Percentiles rank a stretch among this genome's conserved stretches.
These are phyloP conservation scores for Aspergillus conjunctus DNA, from an alignment of 495 filamentous ascomycete species.

Conservation along the genomic window DNA sequence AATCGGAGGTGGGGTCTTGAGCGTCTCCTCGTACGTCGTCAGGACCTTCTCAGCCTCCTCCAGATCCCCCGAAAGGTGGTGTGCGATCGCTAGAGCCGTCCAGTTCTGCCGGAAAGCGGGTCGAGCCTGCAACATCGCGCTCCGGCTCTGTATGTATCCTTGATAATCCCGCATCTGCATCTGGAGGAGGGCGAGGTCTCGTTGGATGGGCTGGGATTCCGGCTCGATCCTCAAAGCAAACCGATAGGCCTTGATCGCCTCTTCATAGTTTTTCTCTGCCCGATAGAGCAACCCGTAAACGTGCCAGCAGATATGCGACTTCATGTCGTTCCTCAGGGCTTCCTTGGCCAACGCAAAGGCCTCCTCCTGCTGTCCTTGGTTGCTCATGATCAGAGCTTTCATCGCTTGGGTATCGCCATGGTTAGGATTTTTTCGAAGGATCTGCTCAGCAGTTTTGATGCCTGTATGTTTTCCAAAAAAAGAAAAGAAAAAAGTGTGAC, in stretches of 20 bases:
- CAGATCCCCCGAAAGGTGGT: slow-evolving; percentile 85
- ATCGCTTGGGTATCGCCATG: slow-evolving; percentile 99
- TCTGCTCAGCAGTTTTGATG: slow-evolving; percentile 90
- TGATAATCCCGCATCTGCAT: slow-evolving; percentile 95
- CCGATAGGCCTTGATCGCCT: slow-evolving; percentile 98
- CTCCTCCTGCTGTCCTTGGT: slow-evolving; percentile 85
- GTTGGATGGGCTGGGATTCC: slow-evolving; percentile 88
- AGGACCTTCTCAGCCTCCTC: slow-evolving; percentile 86
- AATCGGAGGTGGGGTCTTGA: slow-evolving; percentile 73
- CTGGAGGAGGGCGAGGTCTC: slow-evolving; percentile 90
- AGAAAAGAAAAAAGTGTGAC: slow-evolving; percentile 25
- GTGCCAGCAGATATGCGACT: slow-evolving; percentile 99
- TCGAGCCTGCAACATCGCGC: slow-evolving; percentile 77
- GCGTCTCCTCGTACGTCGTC: slow-evolving; percentile 86
- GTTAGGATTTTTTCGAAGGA: slow-evolving; percentile 88
- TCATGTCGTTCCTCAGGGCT: slow-evolving; percentile 92
- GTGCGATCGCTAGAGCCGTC: slow-evolving; percentile 91
- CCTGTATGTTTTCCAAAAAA: slow-evolving; percentile 47
- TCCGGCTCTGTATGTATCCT: slow-evolving; percentile 87
- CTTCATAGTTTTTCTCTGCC: slow-evolving; percentile 93
- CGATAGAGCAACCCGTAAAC: slow-evolving; percentile 96
- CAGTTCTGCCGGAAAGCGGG: slow-evolving; percentile 85
- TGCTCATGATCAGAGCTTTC: slow-evolving; percentile 97
- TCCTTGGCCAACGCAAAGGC: slow-evolving; percentile 90
- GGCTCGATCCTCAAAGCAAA: slow-evolving; percentile 91